Evolutionary conservation across 129 eudicot species (phyloP), one percentile per base, ranked within the genome.

Genomic region (Centrapalus pauciflorus): DNA sequence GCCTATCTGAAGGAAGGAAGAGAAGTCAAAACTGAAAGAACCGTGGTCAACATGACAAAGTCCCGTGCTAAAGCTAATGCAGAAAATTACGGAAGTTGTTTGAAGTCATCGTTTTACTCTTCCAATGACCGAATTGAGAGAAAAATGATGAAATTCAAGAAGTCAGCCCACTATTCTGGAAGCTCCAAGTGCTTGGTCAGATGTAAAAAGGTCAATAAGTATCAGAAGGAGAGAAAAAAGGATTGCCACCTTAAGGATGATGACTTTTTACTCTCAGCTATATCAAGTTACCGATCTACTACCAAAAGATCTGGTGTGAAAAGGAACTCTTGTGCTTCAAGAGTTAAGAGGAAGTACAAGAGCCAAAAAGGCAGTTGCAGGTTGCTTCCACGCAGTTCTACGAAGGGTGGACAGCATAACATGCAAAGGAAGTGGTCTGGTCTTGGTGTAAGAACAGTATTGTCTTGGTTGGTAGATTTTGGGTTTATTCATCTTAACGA

Each of bases 351-450:
- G 74, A 93, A 86, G 77, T 76, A 69, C 79, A 86, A 86, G 79
- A 89, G 61, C 62, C 84, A 67, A 55, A 92, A 81, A 76, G 89
- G 96, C 27, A 73, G 87, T 70, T 92, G 96, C 77, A 88, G 88
- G 83, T 79, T 92, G 76, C 95, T 83, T 46, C 86, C 82, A 30
- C 59, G 80, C 35, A 79, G 86, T 71, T 73, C 79, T 55, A 75
- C 69, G 41, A 83, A 79, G 61, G 84, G 84, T 13, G 87, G 79
- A 23, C 7, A 6, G 45, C 83, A 79, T 52, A 35, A 67, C 45
- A 14, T 27, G 14, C 85, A 82, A 33, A 76, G 76, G 37, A 85
- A 76, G 76, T 83, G 88, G 87, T 76, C 83, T 29, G 35, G 69
- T 68, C 32, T 56, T 46, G 85, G 81, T 58, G 73, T 64, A 40